These are phyloP conservation scores for Athelia sp. DNA, from an alignment of 1,284 basidiomycete species.

Conservation along the genomic window DNA sequence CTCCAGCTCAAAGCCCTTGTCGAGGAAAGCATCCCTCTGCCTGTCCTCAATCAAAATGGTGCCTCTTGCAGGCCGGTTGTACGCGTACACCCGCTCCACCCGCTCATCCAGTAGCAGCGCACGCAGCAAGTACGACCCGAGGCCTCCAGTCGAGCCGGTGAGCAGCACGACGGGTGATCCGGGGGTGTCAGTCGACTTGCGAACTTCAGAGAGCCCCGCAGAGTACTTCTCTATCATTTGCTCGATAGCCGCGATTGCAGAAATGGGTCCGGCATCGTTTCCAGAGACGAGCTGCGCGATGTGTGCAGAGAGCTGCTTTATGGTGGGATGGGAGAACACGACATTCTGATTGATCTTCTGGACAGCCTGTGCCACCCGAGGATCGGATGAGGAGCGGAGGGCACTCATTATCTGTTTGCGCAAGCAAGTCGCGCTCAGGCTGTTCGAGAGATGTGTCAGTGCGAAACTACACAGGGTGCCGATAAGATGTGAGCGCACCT, in stretches of 20 bases:
- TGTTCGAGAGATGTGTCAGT: no score
- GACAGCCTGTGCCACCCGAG: slow-evolving; percentile 6
- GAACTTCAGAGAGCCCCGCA: neutral
- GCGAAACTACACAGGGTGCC: no score
- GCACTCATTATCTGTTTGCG: slow-evolving; percentile 25
- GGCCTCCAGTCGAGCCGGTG: slow-evolving; percentile 20
- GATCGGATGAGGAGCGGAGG: slow-evolving; percentile 13
- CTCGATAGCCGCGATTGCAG: neutral
- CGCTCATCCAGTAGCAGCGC: slow-evolving; percentile 6
- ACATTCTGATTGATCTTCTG: slow-evolving; percentile 19
- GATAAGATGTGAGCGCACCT: slow-evolving; percentile 24
- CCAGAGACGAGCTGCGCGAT: slow-evolving; percentile 13
- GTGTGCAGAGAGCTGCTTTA: slow-evolving; percentile 20
- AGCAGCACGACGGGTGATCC: slow-evolving; percentile 13
- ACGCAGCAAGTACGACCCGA: slow-evolving; percentile 18
- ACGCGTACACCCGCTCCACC: slow-evolving; percentile 20
- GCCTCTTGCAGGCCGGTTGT: slow-evolving; percentile 11
- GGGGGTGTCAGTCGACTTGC: neutral
- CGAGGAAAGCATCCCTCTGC: slow-evolving; percentile 13
- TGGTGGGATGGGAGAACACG: slow-evolving; percentile 28
- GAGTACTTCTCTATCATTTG: slow-evolving; percentile 8
- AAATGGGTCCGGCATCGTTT: neutral
- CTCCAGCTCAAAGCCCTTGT: slow-evolving; percentile 11
- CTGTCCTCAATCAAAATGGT: slow-evolving; percentile 7
- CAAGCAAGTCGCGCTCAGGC: slow-evolving; percentile 20